phyloP scores from a whole-genome alignment of 2,329 filamentous ascomycete species.

The Lomentospora prolificans region DNA sequence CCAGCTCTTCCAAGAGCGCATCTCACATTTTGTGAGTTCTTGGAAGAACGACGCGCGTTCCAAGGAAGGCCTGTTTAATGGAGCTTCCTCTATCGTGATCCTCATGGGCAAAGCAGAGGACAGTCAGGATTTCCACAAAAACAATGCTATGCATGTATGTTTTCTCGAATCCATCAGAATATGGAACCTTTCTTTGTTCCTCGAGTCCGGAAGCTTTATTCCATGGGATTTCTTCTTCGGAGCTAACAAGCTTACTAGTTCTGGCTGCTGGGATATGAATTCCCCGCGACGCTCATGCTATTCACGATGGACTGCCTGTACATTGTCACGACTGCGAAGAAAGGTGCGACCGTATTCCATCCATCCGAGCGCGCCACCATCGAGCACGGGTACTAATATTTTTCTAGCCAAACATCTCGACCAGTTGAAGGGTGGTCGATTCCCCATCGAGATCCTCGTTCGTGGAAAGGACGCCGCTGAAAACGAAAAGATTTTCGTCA shows the following conservation, averaged over 20 bases:
- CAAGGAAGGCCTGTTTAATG: conserved; percentile 75
- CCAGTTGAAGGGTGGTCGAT: conserved; percentile 81
- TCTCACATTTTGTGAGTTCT: conserved; percentile 74
- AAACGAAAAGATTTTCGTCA: conserved; percentile 83
- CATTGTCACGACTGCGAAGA: conserved; percentile 93
- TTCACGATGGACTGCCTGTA: conserved; percentile 82
- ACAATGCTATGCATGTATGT: conserved; percentile 87
- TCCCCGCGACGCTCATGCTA: conserved; percentile 89
- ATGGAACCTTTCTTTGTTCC: not conserved
- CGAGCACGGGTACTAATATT: conserved; percentile 10
- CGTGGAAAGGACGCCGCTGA: conserved; percentile 84
- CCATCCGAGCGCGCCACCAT: not conserved
- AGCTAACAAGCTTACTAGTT: conserved; percentile 48
- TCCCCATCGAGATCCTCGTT: conserved; percentile 84
- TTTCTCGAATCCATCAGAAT: not conserved
- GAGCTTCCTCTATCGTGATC: conserved; percentile 76
- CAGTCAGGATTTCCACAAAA: conserved; percentile 80
- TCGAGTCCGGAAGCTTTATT: too few relatives aligned
- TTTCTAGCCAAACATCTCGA: conserved; percentile 79
- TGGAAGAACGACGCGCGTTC: conserved; percentile 96
- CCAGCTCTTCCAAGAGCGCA: conserved; percentile 85
- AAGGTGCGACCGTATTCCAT: conserved; percentile 50
- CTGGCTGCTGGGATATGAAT: conserved; percentile 97
- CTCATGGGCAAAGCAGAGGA: conserved; percentile 95
- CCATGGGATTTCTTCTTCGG: not conserved